Base-by-base conservation (phyloP, 495 filamentous ascomycete species). In the Tuber microsphaerosporum region DNA sequence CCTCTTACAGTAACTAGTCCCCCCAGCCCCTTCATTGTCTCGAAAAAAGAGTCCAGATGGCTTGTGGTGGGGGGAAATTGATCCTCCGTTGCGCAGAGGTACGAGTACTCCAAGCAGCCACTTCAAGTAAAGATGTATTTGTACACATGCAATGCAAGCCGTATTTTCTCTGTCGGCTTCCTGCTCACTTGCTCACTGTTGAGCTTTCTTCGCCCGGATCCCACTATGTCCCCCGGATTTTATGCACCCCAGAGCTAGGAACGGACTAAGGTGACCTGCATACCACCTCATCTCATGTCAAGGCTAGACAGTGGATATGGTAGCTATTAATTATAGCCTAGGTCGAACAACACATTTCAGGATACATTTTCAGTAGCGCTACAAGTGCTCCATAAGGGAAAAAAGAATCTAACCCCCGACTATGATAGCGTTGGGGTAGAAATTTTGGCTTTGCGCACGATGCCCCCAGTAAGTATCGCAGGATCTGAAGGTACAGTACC, bases 191-290 rank as follows among this genome's bases (percentile, higher is more conserved):
- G 10, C 42, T 43, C 42, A 43, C 42, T 0, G 22, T 56, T n/a
- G 20, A n/a, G 8, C 48, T 65, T 17, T 34, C 56, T 14, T 65
- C 26, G 56, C 26, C 56, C 56, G 56, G 56, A 65, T 65, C 56
- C 56, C 26, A 65, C 16, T 65, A 7, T 65, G 56, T 19, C 26
- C 56, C 56, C 56, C 56, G 14, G 56, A 65, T 65, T 31, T 65
- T 65, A 65, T 65, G 56, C 56, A 65, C 56, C 56, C 56, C 56
- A 65, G 56, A 65, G 26, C 56, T 16, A 65, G 56, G 56, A 34
- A 34, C 56, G 26, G 56, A 34, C 14, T 65, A 5, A 65, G 56
- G 56, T 65, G 56, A 65, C 56, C 56, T 65, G 56, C 56, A 65
- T 65, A 34, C 56, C 26, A 34, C 56, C 56, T 65, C 56, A 65